These are phyloP conservation scores for Thuidium tamariscinum DNA, from an alignment of 225 moss, liverwort and hornwort species.

Conservation along the genomic window DNA sequence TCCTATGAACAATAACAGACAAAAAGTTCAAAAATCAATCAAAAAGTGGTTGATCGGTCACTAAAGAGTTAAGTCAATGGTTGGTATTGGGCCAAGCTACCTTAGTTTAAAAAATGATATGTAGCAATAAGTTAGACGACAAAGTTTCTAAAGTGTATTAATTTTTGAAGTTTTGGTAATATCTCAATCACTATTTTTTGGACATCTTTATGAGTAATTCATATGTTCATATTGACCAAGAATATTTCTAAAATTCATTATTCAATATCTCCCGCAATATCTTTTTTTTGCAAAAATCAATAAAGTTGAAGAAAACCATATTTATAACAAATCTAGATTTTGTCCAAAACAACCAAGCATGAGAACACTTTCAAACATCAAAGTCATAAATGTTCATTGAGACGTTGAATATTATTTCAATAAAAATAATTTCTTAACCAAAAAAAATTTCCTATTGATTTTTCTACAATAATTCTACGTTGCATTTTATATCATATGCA, in stretches of 20 bases:
- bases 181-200: not conserved
- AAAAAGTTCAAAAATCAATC: too few relatives aligned
- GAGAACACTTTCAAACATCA: not conserved
- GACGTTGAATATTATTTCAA: not conserved
- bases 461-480: too few relatives aligned
- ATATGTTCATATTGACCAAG: not conserved
- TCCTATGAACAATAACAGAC: too few relatives aligned
- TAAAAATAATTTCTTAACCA: not conserved
- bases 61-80: too few relatives aligned
- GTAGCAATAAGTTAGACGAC: not conserved
- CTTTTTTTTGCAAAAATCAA: not conserved
- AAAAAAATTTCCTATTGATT: too few relatives aligned
- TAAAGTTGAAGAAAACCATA: not conserved
- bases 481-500: not conserved
- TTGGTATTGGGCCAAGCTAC: too few relatives aligned
- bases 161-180: not conserved
- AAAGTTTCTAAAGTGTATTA: not conserved
- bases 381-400: not conserved
- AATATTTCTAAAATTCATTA: not conserved
- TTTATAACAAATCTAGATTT: not conserved
- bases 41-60: too few relatives aligned
- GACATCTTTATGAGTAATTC: accelerated
- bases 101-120: too few relatives aligned
- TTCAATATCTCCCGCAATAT: not conserved
- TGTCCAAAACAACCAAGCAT: accelerated